These are phyloP conservation scores for Aspergillus baeticus DNA, from an alignment of 495 filamentous ascomycete species.

Conservation along the genomic window DNA sequence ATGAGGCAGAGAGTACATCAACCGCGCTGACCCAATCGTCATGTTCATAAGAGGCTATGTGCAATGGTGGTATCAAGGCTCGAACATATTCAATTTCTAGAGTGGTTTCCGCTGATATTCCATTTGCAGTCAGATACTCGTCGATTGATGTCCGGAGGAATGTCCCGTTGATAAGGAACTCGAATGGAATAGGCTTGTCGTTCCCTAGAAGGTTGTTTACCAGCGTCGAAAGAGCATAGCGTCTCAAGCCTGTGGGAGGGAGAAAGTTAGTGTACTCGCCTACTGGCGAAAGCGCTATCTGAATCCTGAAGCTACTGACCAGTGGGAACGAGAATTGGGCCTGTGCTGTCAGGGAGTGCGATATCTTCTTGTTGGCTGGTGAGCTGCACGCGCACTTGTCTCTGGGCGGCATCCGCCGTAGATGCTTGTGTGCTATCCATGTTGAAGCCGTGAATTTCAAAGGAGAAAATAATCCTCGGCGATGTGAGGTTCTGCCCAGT, in stretches of 20 bases:
- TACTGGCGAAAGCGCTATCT: not conserved
- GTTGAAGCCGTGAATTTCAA: conserved; percentile 16
- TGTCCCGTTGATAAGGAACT: conserved; percentile 90
- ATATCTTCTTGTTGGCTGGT: conserved; percentile 58
- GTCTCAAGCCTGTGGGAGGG: conserved; percentile 72
- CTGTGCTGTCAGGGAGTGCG: conserved; percentile 58
- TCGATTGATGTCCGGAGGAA: conserved; percentile 87
- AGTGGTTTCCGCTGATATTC: conserved; percentile 82
- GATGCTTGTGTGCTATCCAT: conserved; percentile 33
- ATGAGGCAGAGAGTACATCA: conserved; percentile 73
- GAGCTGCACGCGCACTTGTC: conserved; percentile 62
- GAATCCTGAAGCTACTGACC: conserved; percentile 41
- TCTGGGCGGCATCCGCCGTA: conserved; percentile 32
- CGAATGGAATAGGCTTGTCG: conserved; percentile 80
- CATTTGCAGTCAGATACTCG: conserved; percentile 80
- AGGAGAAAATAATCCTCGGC: conserved; percentile 15
- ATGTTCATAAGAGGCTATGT: conserved; percentile 86
- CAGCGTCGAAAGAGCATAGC: conserved; percentile 88
- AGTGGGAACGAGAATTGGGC: conserved; percentile 63
- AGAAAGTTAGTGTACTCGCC: conserved; percentile 14
- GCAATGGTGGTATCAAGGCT: conserved; percentile 81
- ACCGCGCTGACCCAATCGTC: conserved; percentile 96
- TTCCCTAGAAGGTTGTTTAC: conserved; percentile 88
- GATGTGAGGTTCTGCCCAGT: conserved; percentile 19
- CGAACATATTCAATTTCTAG: conserved; percentile 90